Base-by-base conservation (phyloP, 176 grass and related monocot genomes). In the Aegilops longissima region DNA sequence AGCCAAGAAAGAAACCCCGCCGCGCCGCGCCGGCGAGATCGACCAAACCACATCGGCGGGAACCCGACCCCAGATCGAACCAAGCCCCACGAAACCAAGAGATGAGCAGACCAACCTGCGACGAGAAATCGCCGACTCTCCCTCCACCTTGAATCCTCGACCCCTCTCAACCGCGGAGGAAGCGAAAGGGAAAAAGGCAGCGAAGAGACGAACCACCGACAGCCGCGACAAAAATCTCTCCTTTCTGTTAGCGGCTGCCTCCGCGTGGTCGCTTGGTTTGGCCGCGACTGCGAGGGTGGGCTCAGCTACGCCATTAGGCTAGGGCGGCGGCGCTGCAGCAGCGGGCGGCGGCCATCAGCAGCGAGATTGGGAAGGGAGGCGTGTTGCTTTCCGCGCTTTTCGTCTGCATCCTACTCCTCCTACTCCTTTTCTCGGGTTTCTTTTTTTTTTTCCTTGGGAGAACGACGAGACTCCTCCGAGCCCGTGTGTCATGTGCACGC, bases 321-420 rank as follows among this genome's bases (percentile, higher is more conserved):
- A 81, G 62, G 51, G 56, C 44, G 80, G 80, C 64, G 20, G 31
- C 4, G 80, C 52, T 23, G 69, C 80, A 78, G 74, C 61, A 4
- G 65, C 20, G 1, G 66, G 66, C 31, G 27, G 66, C 63, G 56
- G 61, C 39, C 61, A 80, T 68, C 68, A 66, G 58, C 81, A 68
- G 54, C 45, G 61, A 87, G 61, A 87, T 82, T 77, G 70, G 79
- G 61, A 82, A 44, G 5, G 71, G 61, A 66, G 59, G 34, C 73
- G 61, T 35, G 51, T 78, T 84, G 73, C 81, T 88, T 83, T 88
- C 73, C 73, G 80, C 34, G 73, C 83, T 5, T 68, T 81, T 82
- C 85, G 68, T 81, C 61, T 77, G 61, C 77, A 39, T 77, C 73
- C 73, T 59, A 58, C 51, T 54, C 16, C 20, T 73, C 36, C 40